phyloP scores from a whole-genome alignment of 2,329 filamentous ascomycete species.

The Xylariales sp. region DNA sequence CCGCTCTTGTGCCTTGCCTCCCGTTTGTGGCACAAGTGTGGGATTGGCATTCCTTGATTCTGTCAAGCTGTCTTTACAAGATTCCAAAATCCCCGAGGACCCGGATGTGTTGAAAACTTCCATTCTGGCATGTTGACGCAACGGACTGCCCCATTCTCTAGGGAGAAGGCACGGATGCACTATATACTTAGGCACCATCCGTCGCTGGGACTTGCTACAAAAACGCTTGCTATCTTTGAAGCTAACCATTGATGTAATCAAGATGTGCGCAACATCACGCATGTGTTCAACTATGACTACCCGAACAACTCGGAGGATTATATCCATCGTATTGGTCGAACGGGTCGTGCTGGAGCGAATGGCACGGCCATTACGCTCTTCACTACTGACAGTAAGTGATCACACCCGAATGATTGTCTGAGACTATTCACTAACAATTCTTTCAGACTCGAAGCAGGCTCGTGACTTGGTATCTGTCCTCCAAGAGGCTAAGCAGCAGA shows the following conservation, averaged over 20 bases:
- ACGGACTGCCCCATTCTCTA: slow-evolving; percentile 55
- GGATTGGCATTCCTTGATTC: slow-evolving; percentile 74
- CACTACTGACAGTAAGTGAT: slow-evolving; percentile 92
- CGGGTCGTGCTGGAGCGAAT: slow-evolving; percentile 87
- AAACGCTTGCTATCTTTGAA: slow-evolving; percentile 50
- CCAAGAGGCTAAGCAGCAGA: slow-evolving; percentile 94
- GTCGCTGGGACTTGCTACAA: slow-evolving; percentile 61
- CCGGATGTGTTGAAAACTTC: slow-evolving; percentile 46
- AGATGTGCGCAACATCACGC: slow-evolving; percentile 99
- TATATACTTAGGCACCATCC: slow-evolving; percentile 45
- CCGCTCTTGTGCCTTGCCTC: slow-evolving; percentile 64
- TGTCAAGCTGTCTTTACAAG: slow-evolving; percentile 65
- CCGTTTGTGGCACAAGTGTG: slow-evolving; percentile 68
- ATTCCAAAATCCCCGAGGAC: slow-evolving; percentile 53
- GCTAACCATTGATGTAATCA: slow-evolving; percentile 71
- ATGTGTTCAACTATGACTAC: slow-evolving; percentile 99
- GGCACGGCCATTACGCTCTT: slow-evolving; percentile 98
- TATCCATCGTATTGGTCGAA: slow-evolving; percentile 94
- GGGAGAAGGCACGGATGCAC: slow-evolving; percentile 49
- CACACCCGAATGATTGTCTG: too few species aligned
- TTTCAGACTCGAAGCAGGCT: slow-evolving; percentile 80
- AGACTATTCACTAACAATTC: slow-evolving; percentile 38
- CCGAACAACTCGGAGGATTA: slow-evolving; percentile 99
- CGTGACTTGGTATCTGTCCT: slow-evolving; percentile 93
- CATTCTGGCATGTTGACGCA: slow-evolving; percentile 54